Base-by-base conservation (phyloP, 257 asterid genomes). In the Cinchona pubescens region DNA sequence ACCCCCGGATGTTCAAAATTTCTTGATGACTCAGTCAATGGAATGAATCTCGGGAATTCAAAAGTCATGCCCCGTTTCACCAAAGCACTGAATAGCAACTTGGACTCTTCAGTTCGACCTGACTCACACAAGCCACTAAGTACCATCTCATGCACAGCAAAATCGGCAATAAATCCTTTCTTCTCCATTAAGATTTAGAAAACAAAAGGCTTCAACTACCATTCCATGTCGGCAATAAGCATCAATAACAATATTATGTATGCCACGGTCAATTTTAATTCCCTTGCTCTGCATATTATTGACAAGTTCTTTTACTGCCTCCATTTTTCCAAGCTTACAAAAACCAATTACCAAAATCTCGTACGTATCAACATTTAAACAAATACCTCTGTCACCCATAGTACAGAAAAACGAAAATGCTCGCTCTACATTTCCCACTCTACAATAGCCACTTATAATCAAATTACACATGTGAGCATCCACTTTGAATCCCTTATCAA, bases 371-470 rank as follows among this genome's bases (percentile, higher is more conserved):
- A 62, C 27, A 48, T 80, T 78, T 19, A 79, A 70, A 35, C 55
- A 56, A 70, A 80, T 42, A 40, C 67, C 59, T 55, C 76, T 61
- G 62, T 68, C 71, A 1, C 46, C 67, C 86, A 85, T 72, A 32
- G 61, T 71, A 29, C 62, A 55, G 49, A 72, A 82, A 49, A 80
- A 67, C 1, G 71, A 60, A 72, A 77, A 63, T 13, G 85, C 83
- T 61, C 32, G 74, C 62, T 77, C 78, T 35, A 63, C 29, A 58
- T 80, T 66, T 35, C 80, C 84, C 30, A 75, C 40, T 76, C 85
- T 82, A 74, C 88, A 85, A 78, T 79, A 78, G 30, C 86, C 88
- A 61, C 72, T 72, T 45, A 85, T 79, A 61, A 77, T 69, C 81
- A 82, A 75, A 78, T 85, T 82, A 60, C 67, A 79, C 34, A 75